Base-by-base conservation (phyloP, 163 green algal genomes). In the Scenedesmus sp. region DNA sequence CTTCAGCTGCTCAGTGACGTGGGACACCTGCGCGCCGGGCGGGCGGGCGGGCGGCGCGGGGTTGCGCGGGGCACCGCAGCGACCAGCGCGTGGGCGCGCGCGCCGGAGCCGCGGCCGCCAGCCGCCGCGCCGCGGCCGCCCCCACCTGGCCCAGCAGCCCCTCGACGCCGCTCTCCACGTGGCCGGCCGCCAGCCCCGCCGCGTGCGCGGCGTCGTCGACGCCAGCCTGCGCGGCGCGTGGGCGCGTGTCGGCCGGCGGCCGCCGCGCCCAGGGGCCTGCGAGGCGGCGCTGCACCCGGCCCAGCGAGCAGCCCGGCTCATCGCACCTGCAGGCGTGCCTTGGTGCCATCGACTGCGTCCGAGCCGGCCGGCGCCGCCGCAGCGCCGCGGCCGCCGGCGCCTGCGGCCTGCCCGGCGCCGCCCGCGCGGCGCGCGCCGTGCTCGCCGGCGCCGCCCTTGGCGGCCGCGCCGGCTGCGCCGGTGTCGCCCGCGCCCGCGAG, bases 181-280 rank as follows among this genome's bases (percentile, higher is more conserved):
- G 57, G 31, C 71, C 71, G 10, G 44, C 71, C 62, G 58, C 33
- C 42, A 79, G 71, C 26, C 71, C 71, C 62, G 71, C 71, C 63
- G 71, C 67, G 33, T 29, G 50, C n/a, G 67, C 65, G 45, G 42
- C 47, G 20, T 74, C 54, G 39, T 74, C 65, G 31, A 74, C 60
- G 42, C 65, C 65, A 45, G 65, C 65, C 65, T 74, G 26, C 15
- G 18, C 22, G n/a, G 42, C 2, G 24, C 17, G 45, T 4, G 9
- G 29, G 28, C 24, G 57, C 57, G 53, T 6, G 24, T 28, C n/a
- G 10, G 5, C 9, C 5, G 53, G 53, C 53, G n/a, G 6, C 53
- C 10, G 53, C 6, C 22, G 14, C 5, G 53, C 6, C 53, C 53
- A 26, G 53, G 6, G 6, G 10, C n/a, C 14, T 29, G 24, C 22